Conservation (phyloP, 441 rosid species). For the Hura crepitans region DNA sequence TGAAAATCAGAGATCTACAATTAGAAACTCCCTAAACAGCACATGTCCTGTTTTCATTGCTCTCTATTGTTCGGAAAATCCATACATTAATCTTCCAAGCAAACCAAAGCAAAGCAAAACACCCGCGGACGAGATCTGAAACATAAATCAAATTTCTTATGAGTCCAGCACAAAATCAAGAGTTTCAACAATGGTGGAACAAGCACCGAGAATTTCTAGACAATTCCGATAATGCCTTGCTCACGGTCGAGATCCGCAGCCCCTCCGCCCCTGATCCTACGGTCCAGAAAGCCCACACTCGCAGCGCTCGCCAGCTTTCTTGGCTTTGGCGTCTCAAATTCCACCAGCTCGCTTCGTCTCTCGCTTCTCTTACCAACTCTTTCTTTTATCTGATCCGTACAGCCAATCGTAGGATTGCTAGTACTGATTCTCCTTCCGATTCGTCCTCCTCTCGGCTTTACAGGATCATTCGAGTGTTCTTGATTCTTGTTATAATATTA, state of each 20-base stretch:
- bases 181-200: constrained; percentile 97
- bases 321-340: constrained; percentile 62
- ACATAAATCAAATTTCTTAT: constrained; percentile 24
- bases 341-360: constrained; percentile 26
- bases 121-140: not conserved
- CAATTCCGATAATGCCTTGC: constrained; percentile 16
- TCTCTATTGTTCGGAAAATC: too few species aligned
- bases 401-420: constrained; percentile 63
- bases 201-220: constrained; percentile 52
- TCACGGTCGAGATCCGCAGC: constrained; percentile 21
- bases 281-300: constrained; percentile 54
- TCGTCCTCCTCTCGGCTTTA: constrained; percentile 51
- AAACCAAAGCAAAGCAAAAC: not conserved
- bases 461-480: constrained; percentile 49
- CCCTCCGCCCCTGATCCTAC: constrained; percentile 22
- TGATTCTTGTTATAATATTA: constrained; percentile 49
- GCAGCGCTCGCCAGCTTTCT: constrained; percentile 69
- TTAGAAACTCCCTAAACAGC: not conserved
- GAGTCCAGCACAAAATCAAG: constrained; percentile 71
- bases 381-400: constrained; percentile 53
- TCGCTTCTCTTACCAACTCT: not conserved
- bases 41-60: not conserved
- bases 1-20: not conserved
- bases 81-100: too few species aligned
- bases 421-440: constrained; percentile 31